Conservation (phyloP, 768 basidiomycete genomes). For the Amyloporia xantha region DNA sequence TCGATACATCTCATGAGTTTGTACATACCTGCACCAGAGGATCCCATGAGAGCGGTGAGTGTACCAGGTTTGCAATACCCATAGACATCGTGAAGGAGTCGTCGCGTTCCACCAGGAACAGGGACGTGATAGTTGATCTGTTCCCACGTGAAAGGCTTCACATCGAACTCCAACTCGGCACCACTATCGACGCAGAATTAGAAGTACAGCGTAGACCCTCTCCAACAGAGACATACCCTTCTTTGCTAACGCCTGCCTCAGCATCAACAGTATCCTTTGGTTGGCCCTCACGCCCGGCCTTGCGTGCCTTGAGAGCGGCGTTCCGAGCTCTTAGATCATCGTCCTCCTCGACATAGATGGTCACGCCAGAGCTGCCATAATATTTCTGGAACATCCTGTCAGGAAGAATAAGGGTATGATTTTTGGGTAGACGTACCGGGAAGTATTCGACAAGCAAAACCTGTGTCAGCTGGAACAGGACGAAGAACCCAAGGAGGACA, state of each 20-base stretch:
- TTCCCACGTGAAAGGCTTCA: conserved; percentile 79
- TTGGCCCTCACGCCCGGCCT: conserved; percentile 28
- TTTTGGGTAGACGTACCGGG: conserved; percentile 44
- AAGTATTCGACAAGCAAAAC: conserved; percentile 59
- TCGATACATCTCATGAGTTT: no score
- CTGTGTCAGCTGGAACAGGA: conserved; percentile 66
- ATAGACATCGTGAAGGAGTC: conserved; percentile 67
- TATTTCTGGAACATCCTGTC: no score
- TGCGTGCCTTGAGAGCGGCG: conserved; percentile 44
- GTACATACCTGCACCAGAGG: conserved; percentile 61
- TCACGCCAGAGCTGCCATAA: conserved; percentile 39
- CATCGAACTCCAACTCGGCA: conserved; percentile 12
- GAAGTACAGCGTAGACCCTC: no score
- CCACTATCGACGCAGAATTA: no score
- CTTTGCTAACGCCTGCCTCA: conserved; percentile 12
- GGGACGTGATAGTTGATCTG: conserved; percentile 72
- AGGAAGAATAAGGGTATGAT: no score
- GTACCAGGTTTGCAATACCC: conserved; percentile 84
- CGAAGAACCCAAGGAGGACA: conserved; percentile 63
- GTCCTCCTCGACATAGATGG: conserved; percentile 56
- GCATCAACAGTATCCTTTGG: conserved; percentile 9
- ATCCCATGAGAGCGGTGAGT: conserved; percentile 87
- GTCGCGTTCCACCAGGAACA: conserved; percentile 48
- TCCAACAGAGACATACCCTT: conserved; percentile 14
- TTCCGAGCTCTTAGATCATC: conserved; percentile 50